Evolutionary conservation across 345 rosid species (phyloP), one percentile per base, ranked within the genome.

Genomic region (Microcos paniculata): DNA sequence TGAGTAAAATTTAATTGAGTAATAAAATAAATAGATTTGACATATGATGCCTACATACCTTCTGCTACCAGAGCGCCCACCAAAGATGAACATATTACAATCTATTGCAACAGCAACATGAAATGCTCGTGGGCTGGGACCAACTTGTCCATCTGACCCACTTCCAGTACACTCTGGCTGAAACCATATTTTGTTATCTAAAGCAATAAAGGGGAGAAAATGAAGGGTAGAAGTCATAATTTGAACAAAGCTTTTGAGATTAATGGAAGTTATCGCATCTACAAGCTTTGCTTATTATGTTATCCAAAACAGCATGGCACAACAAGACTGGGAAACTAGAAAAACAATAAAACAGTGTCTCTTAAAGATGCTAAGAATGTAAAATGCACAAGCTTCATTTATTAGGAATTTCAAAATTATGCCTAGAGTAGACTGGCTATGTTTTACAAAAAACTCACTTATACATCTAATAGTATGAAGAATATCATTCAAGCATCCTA

Each of bases 41-140:
- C 31, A 57, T 10, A 8, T 38, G 71, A 65, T 52, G 42, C 53
- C 52, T 45, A 76, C 57, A 42, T 71, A 96, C 99, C 99, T 89
- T 86, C 81, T 88, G 82, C 82, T 69, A 83, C 92, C 87, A 83
- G 79, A 86, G 40, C 97, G 90, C n/a, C 99, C 99, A 72, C 99
- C 99, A 84, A 96, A 93, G 83, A 96, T 83, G 84, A 96, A 93
- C 96, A 96, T 93, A 77, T 92, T 87, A 56, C 98, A 92, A 82
- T 96, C 99, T 79, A 96, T 93, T 61, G 93, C 82, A 79, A 92
- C 88, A 62, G 98, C 92, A 85, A 92, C 88, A 83, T 96, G 99
- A 88, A 96, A 96, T 11, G 99, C 98, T 63, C 98, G 89, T 2
- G 97, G 88, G 49, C 84, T 75, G 45, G 99, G 99, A 80, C 98